phyloP scores from a whole-genome alignment of 805 yeast genomes.

The Starmerella stellata region DNA sequence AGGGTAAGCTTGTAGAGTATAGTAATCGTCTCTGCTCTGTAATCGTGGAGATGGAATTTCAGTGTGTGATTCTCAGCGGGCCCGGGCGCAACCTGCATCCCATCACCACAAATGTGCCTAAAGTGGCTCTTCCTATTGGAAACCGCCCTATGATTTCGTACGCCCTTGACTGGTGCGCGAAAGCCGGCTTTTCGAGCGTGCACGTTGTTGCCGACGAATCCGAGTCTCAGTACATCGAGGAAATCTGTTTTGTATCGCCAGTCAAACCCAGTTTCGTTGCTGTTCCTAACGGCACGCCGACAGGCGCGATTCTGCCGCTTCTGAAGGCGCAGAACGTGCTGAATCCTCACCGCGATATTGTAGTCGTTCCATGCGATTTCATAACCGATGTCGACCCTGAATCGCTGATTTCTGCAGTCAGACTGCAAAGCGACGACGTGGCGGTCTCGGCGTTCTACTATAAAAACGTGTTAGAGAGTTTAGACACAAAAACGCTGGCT shows the following conservation, averaged over 20 bases:
- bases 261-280: slow-evolving; percentile 4
- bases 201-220: slow-evolving; percentile 42
- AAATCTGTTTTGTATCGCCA: slow-evolving; percentile 4
- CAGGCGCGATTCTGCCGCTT: slow-evolving; percentile 13
- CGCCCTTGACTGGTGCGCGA: slow-evolving; percentile 83
- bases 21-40: too few species aligned
- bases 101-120: slow-evolving; percentile 49
- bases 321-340: slow-evolving; percentile 5
- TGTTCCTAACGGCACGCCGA: slow-evolving; percentile 7
- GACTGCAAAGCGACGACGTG: slow-evolving; percentile 50
- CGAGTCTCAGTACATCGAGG: slow-evolving; percentile 25
- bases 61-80: slow-evolving; percentile 81
- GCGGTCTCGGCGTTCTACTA: slow-evolving; percentile 57
- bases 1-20: too few species aligned
- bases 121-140: slow-evolving; percentile 78
- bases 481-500: slow-evolving; percentile 58
- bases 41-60: slow-evolving; percentile 62
- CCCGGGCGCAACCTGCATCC: slow-evolving; percentile 60
- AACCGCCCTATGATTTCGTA: slow-evolving; percentile 76
- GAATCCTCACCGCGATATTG: slow-evolving; percentile 33
- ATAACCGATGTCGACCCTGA: slow-evolving; percentile 85
- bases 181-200: slow-evolving; percentile 49
- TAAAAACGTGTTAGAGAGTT: slow-evolving; percentile 51
- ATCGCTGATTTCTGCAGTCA: slow-evolving; percentile 62
- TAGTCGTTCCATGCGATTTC: slow-evolving; percentile 86